Percentiles rank a stretch among this genome's conserved stretches.
phyloP scores from a whole-genome alignment of 805 yeast species.

The Metschnikowia hibisci region DNA sequence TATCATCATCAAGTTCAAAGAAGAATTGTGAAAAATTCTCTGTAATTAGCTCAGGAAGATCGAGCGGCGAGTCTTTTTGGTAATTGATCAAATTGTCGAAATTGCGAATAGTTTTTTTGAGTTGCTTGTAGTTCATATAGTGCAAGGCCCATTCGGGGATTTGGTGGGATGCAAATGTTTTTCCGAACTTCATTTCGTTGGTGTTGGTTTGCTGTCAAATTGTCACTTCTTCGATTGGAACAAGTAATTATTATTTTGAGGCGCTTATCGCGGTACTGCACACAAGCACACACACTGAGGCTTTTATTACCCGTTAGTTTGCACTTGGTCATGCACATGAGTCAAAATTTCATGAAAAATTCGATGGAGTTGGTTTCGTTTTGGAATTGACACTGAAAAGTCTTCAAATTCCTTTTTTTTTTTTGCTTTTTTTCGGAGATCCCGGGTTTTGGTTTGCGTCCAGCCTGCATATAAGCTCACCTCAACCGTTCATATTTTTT shows the following conservation, averaged over 20 bases:
- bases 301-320: too few species aligned
- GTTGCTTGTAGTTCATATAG: slow-evolving; percentile 80
- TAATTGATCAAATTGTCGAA: slow-evolving; percentile 44
- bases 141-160: slow-evolving; percentile 88
- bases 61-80: slow-evolving; percentile 21
- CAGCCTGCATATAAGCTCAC: too few species aligned
- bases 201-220: not conserved
- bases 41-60: slow-evolving; percentile 34
- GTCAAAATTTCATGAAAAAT: too few species aligned
- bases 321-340: too few species aligned
- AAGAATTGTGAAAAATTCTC: slow-evolving; percentile 62
- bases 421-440: too few species aligned
- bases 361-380: too few species aligned
- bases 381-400: too few species aligned
- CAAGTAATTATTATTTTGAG: not conserved
- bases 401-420: too few species aligned
- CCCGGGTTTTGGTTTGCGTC: too few species aligned
- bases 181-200: slow-evolving; percentile 68
- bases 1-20: slow-evolving; percentile 71
- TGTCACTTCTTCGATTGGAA: not conserved
- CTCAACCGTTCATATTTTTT: too few species aligned
- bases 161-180: slow-evolving; percentile 74
- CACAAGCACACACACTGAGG: not conserved
- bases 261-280: slow-evolving; percentile 5
- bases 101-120: slow-evolving; percentile 75